phyloP scores from a whole-genome alignment of 2,329 filamentous ascomycete genomes.

The Ceratocystis harringtonii region DNA sequence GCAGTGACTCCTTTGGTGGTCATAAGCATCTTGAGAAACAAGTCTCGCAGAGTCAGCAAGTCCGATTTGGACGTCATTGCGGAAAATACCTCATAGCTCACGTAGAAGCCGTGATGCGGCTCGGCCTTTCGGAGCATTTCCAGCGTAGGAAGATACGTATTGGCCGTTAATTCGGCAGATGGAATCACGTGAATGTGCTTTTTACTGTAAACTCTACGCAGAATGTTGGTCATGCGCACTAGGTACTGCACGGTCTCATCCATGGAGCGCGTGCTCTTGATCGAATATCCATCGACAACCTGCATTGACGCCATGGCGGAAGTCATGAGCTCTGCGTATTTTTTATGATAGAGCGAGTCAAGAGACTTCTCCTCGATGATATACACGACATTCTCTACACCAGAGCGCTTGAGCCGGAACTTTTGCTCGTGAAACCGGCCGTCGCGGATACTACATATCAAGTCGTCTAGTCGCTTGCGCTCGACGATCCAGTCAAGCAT shows the following conservation, averaged over 20 bases:
- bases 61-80: slow-evolving; percentile 62
- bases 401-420: slow-evolving; percentile 57
- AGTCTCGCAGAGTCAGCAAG: slow-evolving; percentile 54
- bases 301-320: slow-evolving; percentile 65
- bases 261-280: slow-evolving; percentile 60
- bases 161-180: slow-evolving; percentile 43
- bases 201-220: slow-evolving; percentile 49
- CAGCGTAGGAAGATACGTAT: slow-evolving; percentile 51
- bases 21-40: slow-evolving; percentile 79
- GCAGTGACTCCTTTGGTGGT: slow-evolving; percentile 59
- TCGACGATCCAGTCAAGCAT: slow-evolving; percentile 71
- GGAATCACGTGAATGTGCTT: slow-evolving; percentile 49
- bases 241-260: slow-evolving; percentile 68
- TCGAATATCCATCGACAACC: slow-evolving; percentile 63
- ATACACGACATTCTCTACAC: slow-evolving; percentile 63
- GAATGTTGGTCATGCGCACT: slow-evolving; percentile 51
- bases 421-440: slow-evolving; percentile 75
- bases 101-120: slow-evolving; percentile 38
- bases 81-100: slow-evolving; percentile 58
- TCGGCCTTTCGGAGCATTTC: slow-evolving; percentile 41
- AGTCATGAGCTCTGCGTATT: slow-evolving; percentile 51
- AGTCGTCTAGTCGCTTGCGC: slow-evolving; percentile 64
- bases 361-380: slow-evolving; percentile 60
- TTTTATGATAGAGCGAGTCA: slow-evolving; percentile 36
- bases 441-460: slow-evolving; percentile 68